Evolutionary conservation across 192 early-diverging fungal species (phyloP), one percentile per base, ranked within the genome.

Genomic region (Geranomyces michiganensis): DNA sequence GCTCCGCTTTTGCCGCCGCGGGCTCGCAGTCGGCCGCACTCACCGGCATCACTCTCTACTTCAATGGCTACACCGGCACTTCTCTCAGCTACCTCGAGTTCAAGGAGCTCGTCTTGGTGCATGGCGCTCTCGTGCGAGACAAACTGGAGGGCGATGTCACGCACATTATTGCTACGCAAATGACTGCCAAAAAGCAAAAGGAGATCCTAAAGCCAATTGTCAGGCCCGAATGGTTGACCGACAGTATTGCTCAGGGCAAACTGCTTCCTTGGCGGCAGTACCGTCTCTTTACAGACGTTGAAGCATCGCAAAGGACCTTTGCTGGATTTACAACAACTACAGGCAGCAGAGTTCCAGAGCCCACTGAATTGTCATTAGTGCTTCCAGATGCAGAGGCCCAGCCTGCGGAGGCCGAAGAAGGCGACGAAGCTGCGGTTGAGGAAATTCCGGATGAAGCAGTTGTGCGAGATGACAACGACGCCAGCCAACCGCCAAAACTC

Each of bases 191-290:
- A 19, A 81, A 80, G 63, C 51, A 74, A 60, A 31, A 48, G 19
- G 8, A 31, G 32, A 22, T 71, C 46, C 76, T 66, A 29, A 83
- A 72, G 53, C 79, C 77, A 10, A 71, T 84, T 24, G 77, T 84
- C 6, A 66, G 67, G 21, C 75, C 80, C 24, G 69, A 74, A 17
- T 97, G 95, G 95, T 76, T 97, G 7, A 75, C 81, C 0, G 92
- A 97, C 27, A 88, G 84, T 26, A 78, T 93, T 41, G 76, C 81
- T 41, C 81, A 82, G 0, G 72, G 77, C 14, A 80, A 77, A 48
- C 71, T 87, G 55, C 83, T 97, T 8, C 75, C 88, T 1, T 94
- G 92, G 92, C 76, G 80, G 26, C 70, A 74, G 6, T 97, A 68
- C 59, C 51, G 73, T 9, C 60, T 76, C 22, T 45, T 64, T 41